Conservation (phyloP, 768 basidiomycete species). For the Hysterangium stoloniferum region DNA sequence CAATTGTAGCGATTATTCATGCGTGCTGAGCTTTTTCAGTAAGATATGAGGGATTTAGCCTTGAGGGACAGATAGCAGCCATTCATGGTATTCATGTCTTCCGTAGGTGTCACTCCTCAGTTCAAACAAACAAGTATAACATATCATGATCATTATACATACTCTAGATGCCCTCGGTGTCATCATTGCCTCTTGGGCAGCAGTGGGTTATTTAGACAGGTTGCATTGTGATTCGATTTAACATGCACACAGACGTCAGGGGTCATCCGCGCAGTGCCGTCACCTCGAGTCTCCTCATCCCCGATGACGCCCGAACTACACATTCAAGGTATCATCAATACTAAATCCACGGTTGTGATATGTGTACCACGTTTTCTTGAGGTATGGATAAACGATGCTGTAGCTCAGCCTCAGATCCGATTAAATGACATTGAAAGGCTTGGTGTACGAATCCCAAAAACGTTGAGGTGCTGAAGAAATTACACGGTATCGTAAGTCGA, state of each 20-base stretch:
- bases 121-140: not conserved
- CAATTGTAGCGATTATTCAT: no score
- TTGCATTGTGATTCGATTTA: slow-evolving; percentile 10
- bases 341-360: slow-evolving; percentile 11
- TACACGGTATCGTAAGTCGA: slow-evolving; percentile 14
- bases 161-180: slow-evolving; percentile 9
- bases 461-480: slow-evolving; percentile 8
- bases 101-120: slow-evolving; percentile 15
- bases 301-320: slow-evolving; percentile 18
- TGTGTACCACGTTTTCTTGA: slow-evolving; percentile 23
- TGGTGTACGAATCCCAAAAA: slow-evolving; percentile 16
- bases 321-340: slow-evolving; percentile 9
- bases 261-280: slow-evolving; percentile 14
- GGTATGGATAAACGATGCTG: slow-evolving; percentile 10
- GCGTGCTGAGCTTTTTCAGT: not conserved
- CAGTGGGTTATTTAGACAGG: not conserved
- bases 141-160: not conserved
- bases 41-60: slow-evolving; percentile 15
- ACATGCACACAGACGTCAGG: slow-evolving; percentile 11
- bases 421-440: slow-evolving; percentile 9
- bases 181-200: slow-evolving; percentile 5
- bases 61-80: slow-evolving; percentile 14
- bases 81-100: slow-evolving; percentile 20
- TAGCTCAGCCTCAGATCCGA: not conserved
- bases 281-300: slow-evolving; percentile 18